phyloP scores from a whole-genome alignment of 768 basidiomycete species.

The Asterophora parasitica region DNA sequence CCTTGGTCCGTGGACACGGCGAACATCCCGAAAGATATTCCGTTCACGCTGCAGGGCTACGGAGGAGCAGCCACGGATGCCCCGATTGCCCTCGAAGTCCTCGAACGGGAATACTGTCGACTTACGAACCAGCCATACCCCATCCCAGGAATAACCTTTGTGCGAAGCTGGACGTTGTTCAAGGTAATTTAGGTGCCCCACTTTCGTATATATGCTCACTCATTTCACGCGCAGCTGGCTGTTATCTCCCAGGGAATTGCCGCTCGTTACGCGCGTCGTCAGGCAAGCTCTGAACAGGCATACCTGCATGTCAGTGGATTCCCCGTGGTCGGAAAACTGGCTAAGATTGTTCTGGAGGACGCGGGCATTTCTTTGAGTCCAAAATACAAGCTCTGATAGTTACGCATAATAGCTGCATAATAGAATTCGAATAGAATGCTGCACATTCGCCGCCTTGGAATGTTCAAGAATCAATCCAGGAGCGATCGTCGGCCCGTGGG shows the following conservation, averaged over 20 bases:
- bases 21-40: slow-evolving; percentile 27
- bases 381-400: slow-evolving; percentile 30
- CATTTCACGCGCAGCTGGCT: slow-evolving; percentile 43
- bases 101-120: slow-evolving; percentile 81
- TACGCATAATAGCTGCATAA: no score
- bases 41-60: slow-evolving; percentile 45
- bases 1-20: slow-evolving; percentile 65
- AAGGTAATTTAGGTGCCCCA: slow-evolving; percentile 41
- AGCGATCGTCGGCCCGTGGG: no score
- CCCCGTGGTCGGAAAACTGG: slow-evolving; percentile 59
- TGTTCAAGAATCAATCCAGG: background rate
- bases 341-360: slow-evolving; percentile 54
- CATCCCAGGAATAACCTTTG: slow-evolving; percentile 74
- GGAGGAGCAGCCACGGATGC: slow-evolving; percentile 53
- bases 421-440: no score
- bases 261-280: slow-evolving; percentile 76
- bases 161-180: slow-evolving; percentile 82
- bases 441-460: no score
- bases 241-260: slow-evolving; percentile 90
- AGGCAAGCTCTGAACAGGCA: slow-evolving; percentile 85
- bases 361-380: slow-evolving; percentile 33
- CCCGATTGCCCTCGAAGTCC: slow-evolving; percentile 61
- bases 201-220: background rate
- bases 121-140: slow-evolving; percentile 66
- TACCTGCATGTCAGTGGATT: slow-evolving; percentile 41